Evolutionary conservation across 345 rosid genomes (phyloP).

Genomic region (Ceriops tagal): DNA sequence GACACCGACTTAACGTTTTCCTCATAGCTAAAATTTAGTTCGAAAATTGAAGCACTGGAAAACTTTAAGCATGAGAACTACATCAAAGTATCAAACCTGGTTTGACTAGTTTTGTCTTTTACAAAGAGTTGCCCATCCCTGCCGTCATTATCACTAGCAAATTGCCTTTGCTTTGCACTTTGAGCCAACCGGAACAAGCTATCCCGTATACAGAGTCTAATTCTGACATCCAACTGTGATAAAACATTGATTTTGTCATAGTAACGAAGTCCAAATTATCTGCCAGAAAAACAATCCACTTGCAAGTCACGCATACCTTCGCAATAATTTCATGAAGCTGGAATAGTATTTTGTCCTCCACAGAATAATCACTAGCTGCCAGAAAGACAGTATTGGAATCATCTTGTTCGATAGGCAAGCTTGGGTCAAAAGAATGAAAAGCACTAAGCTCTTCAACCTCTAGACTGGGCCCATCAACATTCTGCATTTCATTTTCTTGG

Average conservation of each 20-base stretch:
- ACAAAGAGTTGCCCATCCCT: constrained; percentile 42
- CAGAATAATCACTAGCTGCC: constrained; percentile 42
- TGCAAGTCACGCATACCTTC: constrained; percentile 49
- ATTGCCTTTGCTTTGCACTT: constrained; percentile 75
- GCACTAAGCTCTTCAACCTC: constrained; percentile 40
- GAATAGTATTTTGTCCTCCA: constrained; percentile 53
- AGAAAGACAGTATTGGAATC: constrained; percentile 45
- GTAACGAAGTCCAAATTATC: constrained; percentile 19
- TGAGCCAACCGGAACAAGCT: constrained; percentile 97
- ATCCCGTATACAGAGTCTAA: constrained; percentile 77
- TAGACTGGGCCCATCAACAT: constrained; percentile 40
- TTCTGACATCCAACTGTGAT: constrained; percentile 64
- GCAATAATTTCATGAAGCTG: constrained; percentile 69
- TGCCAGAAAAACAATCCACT: constrained; percentile 12
- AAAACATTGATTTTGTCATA: constrained; percentile 24
- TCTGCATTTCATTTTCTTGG: constrained; percentile 47
- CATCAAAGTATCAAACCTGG: constrained; percentile 44
- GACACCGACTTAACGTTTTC: not conserved
- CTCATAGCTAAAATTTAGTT: not conserved
- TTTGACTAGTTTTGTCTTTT: constrained; percentile 38
- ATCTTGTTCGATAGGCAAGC: constrained; percentile 54
- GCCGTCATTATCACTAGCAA: constrained; percentile 44
- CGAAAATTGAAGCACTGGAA: not conserved
- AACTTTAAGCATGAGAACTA: constrained; percentile 4
- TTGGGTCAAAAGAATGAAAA: constrained; percentile 55